These are phyloP conservation scores for Sporothrix phasma DNA, from an alignment of 2,329 filamentous ascomycete species.

Conservation along the genomic window DNA sequence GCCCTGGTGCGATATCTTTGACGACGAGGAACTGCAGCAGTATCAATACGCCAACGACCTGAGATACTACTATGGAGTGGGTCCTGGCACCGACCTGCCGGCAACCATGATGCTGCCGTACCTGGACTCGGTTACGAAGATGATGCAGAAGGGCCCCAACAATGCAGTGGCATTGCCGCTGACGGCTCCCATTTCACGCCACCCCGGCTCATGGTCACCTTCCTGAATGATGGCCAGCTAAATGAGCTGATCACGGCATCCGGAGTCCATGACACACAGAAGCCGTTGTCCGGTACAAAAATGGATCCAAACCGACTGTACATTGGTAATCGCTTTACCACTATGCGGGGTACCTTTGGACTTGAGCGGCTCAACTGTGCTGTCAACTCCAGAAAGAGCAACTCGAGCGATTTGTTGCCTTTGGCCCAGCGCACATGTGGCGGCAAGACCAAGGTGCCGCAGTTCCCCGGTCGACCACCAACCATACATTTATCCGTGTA, in stretches of 20 bases:
- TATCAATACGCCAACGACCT: conserved; percentile 62
- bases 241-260: conserved; percentile 49
- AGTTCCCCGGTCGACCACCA: conserved; percentile 17
- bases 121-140: conserved; percentile 41
- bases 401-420: conserved; percentile 11
- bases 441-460: conserved; percentile 3
- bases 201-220: conserved; percentile 49
- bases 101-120: conserved; percentile 53
- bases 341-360: conserved; percentile 56
- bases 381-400: conserved; percentile 11
- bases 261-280: conserved; percentile 51
- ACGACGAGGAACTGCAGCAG: conserved; percentile 47
- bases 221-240: conserved; percentile 58
- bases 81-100: conserved; percentile 44
- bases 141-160: conserved; percentile 41
- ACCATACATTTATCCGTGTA: conserved; percentile 43
- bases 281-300: conserved; percentile 35
- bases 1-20: conserved; percentile 54
- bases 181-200: conserved; percentile 39
- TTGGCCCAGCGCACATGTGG: conserved; percentile 11
- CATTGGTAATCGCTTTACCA: conserved; percentile 44
- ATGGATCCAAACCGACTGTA: conserved; percentile 42
- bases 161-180: conserved; percentile 35
- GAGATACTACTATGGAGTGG: conserved; percentile 57
- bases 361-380: conserved; percentile 53